A percentile compares a stretch with the other conserved stretches of the same genome.
Evolutionary conservation across 2,329 filamentous ascomycete species (phyloP).

Genomic region (Phialophora macrospora): DNA sequence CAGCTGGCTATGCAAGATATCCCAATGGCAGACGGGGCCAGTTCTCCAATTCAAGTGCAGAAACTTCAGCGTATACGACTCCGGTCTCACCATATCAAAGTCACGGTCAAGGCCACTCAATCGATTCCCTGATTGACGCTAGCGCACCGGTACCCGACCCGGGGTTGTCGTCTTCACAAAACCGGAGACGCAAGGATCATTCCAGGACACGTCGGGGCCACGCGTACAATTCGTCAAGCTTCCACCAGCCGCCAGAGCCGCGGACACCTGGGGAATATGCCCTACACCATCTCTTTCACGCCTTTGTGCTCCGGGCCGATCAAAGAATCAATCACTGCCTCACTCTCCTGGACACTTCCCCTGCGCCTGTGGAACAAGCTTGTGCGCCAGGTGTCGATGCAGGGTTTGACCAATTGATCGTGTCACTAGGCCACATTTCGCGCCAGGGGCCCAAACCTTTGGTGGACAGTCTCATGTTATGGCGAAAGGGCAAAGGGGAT

Average conservation of each 20-base stretch:
- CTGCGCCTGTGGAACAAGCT: conserved; percentile 83
- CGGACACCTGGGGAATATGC: conserved; percentile 99
- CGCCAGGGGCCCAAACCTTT: conserved; percentile 91
- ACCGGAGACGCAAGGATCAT: conserved; percentile 61
- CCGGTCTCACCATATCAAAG: conserved; percentile 32
- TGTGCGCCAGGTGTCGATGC: conserved; percentile 89
- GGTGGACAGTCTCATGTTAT: conserved; percentile 97
- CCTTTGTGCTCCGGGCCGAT: conserved; percentile 95
- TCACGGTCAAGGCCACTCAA: conserved; percentile 43
- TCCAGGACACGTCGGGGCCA: conserved; percentile 68
- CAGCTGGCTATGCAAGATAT: conserved; percentile 27
- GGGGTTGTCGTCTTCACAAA: conserved; percentile 18
- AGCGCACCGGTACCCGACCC: conserved; percentile 48
- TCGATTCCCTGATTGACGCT: conserved; percentile 43
- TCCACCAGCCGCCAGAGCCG: conserved; percentile 68
- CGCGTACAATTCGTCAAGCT: conserved; percentile 74
- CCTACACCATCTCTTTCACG: conserved; percentile 92
- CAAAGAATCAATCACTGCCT: conserved; percentile 92
- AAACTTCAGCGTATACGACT: conserved; percentile 26
- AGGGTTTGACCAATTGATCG: conserved; percentile 91
- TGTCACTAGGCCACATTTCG: conserved; percentile 90
- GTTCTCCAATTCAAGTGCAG: conserved; percentile 24
- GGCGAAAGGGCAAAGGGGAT: conserved; percentile 95
- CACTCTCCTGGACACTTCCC: conserved; percentile 75
- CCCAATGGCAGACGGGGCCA: conserved; percentile 28